Conservation (phyloP, 176 grass and related monocot species). For the Triticum urartu region DNA sequence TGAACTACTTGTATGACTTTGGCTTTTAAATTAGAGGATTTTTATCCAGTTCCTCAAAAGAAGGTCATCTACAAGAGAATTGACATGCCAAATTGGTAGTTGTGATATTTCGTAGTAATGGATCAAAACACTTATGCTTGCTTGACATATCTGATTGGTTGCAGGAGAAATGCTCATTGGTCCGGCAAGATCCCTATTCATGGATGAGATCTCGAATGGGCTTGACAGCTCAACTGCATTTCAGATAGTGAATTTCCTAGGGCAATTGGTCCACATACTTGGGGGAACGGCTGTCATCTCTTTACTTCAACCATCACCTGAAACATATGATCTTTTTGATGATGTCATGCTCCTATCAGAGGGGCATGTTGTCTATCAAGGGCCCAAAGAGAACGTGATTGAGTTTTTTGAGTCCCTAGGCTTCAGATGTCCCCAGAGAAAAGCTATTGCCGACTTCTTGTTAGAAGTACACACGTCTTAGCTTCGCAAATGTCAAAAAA, state of each 20-base stretch:
- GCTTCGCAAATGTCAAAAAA: not conserved
- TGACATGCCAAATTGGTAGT: not conserved
- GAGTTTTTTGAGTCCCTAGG: conserved; percentile 60
- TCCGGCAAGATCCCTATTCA: conserved; percentile 57
- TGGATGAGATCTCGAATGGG: conserved; percentile 77
- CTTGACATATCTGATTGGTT: not conserved
- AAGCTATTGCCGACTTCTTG: conserved; percentile 62
- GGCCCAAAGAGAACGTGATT: conserved; percentile 47
- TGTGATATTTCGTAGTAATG: not conserved
- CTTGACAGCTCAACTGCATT: conserved; percentile 74
- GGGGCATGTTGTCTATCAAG: conserved; percentile 63
- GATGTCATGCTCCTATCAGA: conserved; percentile 65
- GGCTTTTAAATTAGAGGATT: not conserved
- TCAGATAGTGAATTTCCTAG: conserved; percentile 53
- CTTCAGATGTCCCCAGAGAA: conserved; percentile 55
- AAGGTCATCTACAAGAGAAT: not conserved
- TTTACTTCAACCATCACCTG: conserved; percentile 64
- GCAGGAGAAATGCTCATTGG: conserved; percentile 72
- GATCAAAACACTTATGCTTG: not conserved
- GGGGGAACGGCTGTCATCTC: conserved; percentile 52
- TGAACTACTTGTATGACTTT: not conserved
- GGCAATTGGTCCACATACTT: conserved; percentile 47
- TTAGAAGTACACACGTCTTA: conserved; percentile 50
- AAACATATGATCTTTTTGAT: conserved; percentile 65
- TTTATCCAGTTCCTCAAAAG: not conserved